phyloP scores from a whole-genome alignment of 352 stramenopile genomes.

The Phytophthora pisi region DNA sequence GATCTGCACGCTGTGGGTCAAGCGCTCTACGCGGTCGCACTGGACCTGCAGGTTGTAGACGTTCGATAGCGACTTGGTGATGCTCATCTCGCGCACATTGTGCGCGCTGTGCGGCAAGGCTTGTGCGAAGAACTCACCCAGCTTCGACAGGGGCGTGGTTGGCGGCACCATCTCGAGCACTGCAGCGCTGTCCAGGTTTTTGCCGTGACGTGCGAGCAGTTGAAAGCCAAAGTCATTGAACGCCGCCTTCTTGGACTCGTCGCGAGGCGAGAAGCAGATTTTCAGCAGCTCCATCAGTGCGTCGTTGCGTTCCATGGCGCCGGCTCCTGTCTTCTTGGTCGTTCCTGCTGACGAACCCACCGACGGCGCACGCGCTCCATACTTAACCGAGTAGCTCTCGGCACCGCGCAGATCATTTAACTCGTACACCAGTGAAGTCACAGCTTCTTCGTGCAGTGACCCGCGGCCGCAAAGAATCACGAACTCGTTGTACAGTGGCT shows the following conservation, averaged over 20 bases:
- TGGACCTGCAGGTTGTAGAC: constrained; percentile 92
- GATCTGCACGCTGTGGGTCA: constrained; percentile 82
- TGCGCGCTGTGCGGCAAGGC: constrained; percentile 80
- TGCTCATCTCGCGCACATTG: constrained; percentile 81
- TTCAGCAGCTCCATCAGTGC: constrained; percentile 80
- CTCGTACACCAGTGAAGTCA: constrained; percentile 77
- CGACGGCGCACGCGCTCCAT: constrained; percentile 48
- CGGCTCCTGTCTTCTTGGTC: constrained; percentile 47
- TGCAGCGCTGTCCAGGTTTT: constrained; percentile 72
- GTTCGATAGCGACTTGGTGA: constrained; percentile 85
- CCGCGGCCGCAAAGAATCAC: constrained; percentile 86
- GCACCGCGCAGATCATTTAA: constrained; percentile 82
- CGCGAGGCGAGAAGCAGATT: constrained; percentile 77
- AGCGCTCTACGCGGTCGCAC: constrained; percentile 81
- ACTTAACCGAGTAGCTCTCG: constrained; percentile 86
- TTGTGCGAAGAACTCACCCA: constrained; percentile 87
- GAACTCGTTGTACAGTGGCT: constrained; percentile 83
- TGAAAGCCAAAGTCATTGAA: constrained; percentile 85
- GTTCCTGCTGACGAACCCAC: constrained; percentile 21
- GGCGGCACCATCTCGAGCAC: constrained; percentile 73
- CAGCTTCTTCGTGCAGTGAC: constrained; percentile 77
- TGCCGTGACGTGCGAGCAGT: constrained; percentile 77
- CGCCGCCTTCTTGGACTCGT: constrained; percentile 81
- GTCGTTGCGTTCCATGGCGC: constrained; percentile 61
- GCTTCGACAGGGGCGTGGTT: constrained; percentile 77